These are phyloP conservation scores for Cercis canadensis DNA, from an alignment of 306 rosid genomes.

Conservation along the genomic window DNA sequence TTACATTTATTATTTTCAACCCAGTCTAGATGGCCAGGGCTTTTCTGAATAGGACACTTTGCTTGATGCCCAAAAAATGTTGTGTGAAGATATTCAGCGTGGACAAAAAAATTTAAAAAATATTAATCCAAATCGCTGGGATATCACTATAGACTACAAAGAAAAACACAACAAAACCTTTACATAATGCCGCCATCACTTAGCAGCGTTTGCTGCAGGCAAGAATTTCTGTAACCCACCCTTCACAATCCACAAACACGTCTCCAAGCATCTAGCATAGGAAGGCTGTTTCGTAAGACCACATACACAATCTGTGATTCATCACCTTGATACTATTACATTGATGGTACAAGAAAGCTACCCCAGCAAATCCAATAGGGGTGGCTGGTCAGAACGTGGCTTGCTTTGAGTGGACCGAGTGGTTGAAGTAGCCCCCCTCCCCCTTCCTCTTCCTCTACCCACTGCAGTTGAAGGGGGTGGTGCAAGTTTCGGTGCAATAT, in stretches of 20 bases:
- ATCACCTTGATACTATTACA: slow-evolving; percentile 33
- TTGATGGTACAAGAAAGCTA: slow-evolving; percentile 28
- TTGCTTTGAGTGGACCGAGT: slow-evolving; percentile 58
- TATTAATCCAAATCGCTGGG: slow-evolving; percentile 41
- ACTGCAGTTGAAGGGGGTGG: slow-evolving; percentile 88
- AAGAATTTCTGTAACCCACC: slow-evolving; percentile 32
- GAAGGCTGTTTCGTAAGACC: slow-evolving; percentile 41
- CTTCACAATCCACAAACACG: slow-evolving; percentile 43
- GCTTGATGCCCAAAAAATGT: slow-evolving; percentile 43
- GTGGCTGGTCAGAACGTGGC: slow-evolving; percentile 69
- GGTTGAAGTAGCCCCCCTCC: slow-evolving; percentile 61
- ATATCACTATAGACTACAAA: slow-evolving; percentile 52
- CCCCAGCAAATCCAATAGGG: slow-evolving; percentile 89
- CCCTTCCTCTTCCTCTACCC: slow-evolving; percentile 95
- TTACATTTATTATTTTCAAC: slow-evolving; percentile 59
- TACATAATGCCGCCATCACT: slow-evolving; percentile 47
- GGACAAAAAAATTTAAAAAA: slow-evolving; percentile 34
- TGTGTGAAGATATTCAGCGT: slow-evolving; percentile 39
- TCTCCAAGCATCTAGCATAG: slow-evolving; percentile 46
- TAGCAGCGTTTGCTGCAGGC: slow-evolving; percentile 40
- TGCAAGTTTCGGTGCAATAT: slow-evolving; percentile 75
- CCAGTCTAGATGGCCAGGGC: slow-evolving; percentile 51
- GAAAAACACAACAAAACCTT: slow-evolving; percentile 55
- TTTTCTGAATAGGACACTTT: slow-evolving; percentile 56
- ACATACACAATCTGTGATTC: slow-evolving; percentile 41